A percentile compares a stretch with the other conserved stretches of the same genome.
These are phyloP conservation scores for Nidularia sp. DNA, from an alignment of 768 basidiomycete genomes.

Conservation along the genomic window DNA sequence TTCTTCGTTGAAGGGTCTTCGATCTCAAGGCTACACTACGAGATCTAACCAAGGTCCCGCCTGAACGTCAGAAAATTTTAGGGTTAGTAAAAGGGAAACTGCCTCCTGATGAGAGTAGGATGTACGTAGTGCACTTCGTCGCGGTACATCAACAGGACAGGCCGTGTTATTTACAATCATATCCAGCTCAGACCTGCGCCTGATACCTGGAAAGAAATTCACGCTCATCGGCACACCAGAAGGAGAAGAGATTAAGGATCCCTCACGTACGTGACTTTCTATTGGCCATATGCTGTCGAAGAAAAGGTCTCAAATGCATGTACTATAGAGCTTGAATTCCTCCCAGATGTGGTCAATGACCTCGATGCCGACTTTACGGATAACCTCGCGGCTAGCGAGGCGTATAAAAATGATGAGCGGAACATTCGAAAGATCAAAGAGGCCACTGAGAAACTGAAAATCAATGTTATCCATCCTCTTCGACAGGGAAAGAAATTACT, in stretches of 20 bases:
- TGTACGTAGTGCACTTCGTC: conserved; percentile 35
- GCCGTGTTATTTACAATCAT: not conserved
- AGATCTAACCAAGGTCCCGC: conserved; percentile 71
- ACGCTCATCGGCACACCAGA: conserved; percentile 84
- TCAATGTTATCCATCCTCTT: conserved; percentile 74
- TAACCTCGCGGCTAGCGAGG: conserved; percentile 49
- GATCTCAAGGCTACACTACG: conserved; percentile 73
- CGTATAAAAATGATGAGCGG: conserved; percentile 70
- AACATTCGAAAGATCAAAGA: conserved; percentile 82
- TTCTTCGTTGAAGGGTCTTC: conserved; percentile 52
- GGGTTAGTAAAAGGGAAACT: conserved; percentile 82
- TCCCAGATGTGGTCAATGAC: conserved; percentile 75
- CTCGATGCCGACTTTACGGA: conserved; percentile 78
- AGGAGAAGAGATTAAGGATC: conserved; percentile 83
- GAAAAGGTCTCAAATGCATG: not conserved
- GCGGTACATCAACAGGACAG: not conserved
- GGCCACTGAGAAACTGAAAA: conserved; percentile 55
- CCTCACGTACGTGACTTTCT: conserved; percentile 39
- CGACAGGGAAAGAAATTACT: conserved; percentile 75
- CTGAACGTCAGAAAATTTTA: conserved; percentile 83
- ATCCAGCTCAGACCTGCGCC: conserved; percentile 52
- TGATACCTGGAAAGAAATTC: conserved; percentile 67
- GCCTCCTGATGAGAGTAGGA: conserved; percentile 67
- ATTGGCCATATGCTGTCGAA: not conserved
- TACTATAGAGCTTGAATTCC: conserved; percentile 51